Conservation (phyloP, 2,329 filamentous ascomycete genomes). For the Colletotrichum sp. region DNA sequence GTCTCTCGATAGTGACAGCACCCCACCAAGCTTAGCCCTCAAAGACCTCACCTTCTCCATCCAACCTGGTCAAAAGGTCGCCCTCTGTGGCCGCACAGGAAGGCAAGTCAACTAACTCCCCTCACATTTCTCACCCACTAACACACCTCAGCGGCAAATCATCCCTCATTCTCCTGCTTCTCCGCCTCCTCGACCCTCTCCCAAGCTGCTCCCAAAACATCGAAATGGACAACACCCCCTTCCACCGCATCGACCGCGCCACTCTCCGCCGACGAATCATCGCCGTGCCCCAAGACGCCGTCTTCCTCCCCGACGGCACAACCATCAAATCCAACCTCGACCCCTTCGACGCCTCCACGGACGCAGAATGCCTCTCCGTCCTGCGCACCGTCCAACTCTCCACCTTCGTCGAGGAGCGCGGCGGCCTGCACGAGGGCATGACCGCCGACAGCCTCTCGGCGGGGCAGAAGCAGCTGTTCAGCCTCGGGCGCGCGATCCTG, state of each 20-base stretch:
- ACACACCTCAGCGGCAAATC: slow-evolving; percentile 35
- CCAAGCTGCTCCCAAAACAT: slow-evolving; percentile 26
- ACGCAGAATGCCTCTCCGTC: slow-evolving; percentile 28
- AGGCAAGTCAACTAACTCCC: slow-evolving; percentile 9
- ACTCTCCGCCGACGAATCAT: slow-evolving; percentile 46
- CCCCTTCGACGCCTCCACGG: slow-evolving; percentile 28
- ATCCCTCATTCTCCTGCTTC: slow-evolving; percentile 34
- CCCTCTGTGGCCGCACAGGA: slow-evolving; percentile 28
- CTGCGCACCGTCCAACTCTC: slow-evolving; percentile 33
- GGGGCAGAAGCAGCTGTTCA: slow-evolving; percentile 66
- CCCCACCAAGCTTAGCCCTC: not conserved
- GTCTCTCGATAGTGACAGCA: not conserved
- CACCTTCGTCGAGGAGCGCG: slow-evolving; percentile 26
- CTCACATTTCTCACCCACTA: not conserved
- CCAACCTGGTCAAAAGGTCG: slow-evolving; percentile 23
- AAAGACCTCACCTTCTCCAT: slow-evolving; percentile 19
- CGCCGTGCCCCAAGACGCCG: slow-evolving; percentile 51
- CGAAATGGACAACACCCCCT: slow-evolving; percentile 41
- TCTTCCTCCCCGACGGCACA: slow-evolving; percentile 45
- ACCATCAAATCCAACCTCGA: slow-evolving; percentile 43
- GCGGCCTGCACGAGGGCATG: slow-evolving; percentile 36
- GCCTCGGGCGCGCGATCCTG: slow-evolving; percentile 60
- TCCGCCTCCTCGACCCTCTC: slow-evolving; percentile 37
- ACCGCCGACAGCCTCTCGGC: slow-evolving; percentile 50
- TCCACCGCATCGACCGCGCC: slow-evolving; percentile 38